A percentile compares a stretch with the other conserved stretches of the same genome.
Evolutionary conservation across 176 grass and related monocot genomes (phyloP).

Genomic region (Neostapfia colusana): DNA sequence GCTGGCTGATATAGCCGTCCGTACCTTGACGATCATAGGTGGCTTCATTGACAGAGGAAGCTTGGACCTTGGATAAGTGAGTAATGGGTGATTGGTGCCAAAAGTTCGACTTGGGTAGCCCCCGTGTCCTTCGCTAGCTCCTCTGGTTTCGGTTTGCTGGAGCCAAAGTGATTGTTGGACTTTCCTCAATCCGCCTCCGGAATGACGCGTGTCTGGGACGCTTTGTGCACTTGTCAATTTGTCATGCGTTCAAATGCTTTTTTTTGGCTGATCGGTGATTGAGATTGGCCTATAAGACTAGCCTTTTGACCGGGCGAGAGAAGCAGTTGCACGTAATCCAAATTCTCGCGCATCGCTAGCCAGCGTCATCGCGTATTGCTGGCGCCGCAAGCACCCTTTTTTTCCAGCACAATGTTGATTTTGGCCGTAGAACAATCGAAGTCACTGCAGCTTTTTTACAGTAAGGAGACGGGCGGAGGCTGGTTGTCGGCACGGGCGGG

Average conservation of each 20-base stretch:
- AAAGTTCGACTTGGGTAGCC: background rate
- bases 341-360: background rate
- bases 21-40: background rate
- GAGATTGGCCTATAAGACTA: background rate
- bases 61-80: background rate
- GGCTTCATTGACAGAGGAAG: background rate
- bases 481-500: constrained; percentile 5
- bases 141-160: background rate
- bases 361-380: background rate
- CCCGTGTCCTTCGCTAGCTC: too few species aligned
- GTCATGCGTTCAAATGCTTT: background rate
- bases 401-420: background rate
- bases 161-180: background rate
- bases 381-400: too few species aligned
- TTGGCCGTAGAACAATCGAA: background rate
- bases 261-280: background rate
- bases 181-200: background rate
- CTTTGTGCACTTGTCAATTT: too few species aligned
- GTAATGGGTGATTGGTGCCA: background rate
- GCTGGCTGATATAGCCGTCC: background rate
- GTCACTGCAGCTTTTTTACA: background rate
- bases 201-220: background rate
- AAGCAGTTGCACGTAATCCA: background rate
- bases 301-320: background rate
- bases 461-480: background rate